These are phyloP conservation scores for Drechmeria coniospora DNA, from an alignment of 2,329 filamentous ascomycete species.

Conservation along the genomic window DNA sequence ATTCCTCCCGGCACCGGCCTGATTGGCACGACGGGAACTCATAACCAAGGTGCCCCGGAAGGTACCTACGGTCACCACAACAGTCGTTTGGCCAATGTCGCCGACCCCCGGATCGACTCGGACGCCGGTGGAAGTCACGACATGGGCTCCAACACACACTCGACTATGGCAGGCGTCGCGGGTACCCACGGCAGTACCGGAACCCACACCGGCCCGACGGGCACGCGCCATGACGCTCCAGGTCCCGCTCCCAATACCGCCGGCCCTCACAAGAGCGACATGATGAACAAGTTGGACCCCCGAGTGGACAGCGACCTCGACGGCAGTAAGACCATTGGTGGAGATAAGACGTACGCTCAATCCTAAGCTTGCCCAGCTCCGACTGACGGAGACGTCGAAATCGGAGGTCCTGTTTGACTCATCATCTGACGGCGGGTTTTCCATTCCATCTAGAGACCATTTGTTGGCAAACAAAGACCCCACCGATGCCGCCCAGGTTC, in stretches of 20 bases:
- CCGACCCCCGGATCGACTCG: slow-evolving; percentile 35
- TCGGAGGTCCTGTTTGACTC: background rate
- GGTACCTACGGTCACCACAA: slow-evolving; percentile 25
- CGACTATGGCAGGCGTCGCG: slow-evolving; percentile 13
- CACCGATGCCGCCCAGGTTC: slow-evolving; percentile 40
- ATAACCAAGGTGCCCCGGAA: slow-evolving; percentile 11
- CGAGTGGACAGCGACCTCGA: slow-evolving; percentile 40
- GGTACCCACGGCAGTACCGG: slow-evolving; percentile 2
- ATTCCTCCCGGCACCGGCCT: slow-evolving; percentile 4
- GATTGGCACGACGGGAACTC: no score
- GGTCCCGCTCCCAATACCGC: slow-evolving; percentile 19
- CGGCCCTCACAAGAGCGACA: slow-evolving; percentile 32
- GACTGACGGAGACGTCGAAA: no score
- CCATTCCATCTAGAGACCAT: background rate
- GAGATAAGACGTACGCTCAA: slow-evolving; percentile 30
- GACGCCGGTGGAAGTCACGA: slow-evolving; percentile 26
- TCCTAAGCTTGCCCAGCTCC: slow-evolving; percentile 16
- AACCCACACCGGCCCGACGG: background rate
- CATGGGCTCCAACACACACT: slow-evolving; percentile 12
- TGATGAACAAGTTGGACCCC: slow-evolving; percentile 39
- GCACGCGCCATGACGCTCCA: slow-evolving; percentile 1
- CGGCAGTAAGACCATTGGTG: slow-evolving; percentile 36
- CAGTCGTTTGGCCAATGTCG: slow-evolving; percentile 28
- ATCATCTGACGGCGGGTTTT: background rate
- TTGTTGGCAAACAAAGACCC: slow-evolving; percentile 24